Percentiles rank a stretch among this genome's conserved stretches.
Conservation (phyloP, 345 rosid genomes). For the Gossypium thurberi region DNA sequence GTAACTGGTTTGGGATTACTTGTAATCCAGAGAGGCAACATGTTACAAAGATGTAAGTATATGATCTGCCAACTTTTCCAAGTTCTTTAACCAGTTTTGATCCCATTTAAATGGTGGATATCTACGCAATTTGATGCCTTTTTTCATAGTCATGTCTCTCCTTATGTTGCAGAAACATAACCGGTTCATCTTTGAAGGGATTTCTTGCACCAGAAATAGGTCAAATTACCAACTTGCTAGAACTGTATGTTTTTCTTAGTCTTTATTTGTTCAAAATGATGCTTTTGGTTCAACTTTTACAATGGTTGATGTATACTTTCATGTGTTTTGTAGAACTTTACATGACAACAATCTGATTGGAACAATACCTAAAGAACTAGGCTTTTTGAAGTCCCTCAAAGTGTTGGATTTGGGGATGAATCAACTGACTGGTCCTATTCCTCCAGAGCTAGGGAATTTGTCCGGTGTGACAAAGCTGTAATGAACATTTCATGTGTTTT, state of each 20-base stretch:
- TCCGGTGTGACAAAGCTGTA: constrained; percentile 55
- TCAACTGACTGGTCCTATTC: constrained; percentile 73
- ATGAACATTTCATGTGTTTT: constrained; percentile 8
- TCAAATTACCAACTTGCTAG: constrained; percentile 59
- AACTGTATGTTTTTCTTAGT: constrained; percentile 45
- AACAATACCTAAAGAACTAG: constrained; percentile 80
- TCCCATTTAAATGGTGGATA: neutral
- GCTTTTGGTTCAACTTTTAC: neutral
- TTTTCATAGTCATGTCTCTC: constrained; percentile 11
- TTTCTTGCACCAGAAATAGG: constrained; percentile 81
- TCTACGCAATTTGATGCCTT: neutral
- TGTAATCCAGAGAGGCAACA: constrained; percentile 57
- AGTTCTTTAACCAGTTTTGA: constrained; percentile 7
- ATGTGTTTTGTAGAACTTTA: constrained; percentile 49
- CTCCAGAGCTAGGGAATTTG: constrained; percentile 71
- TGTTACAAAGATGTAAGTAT: constrained; percentile 72
- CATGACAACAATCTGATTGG: constrained; percentile 67
- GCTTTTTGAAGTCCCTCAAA: constrained; percentile 63
- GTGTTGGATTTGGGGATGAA: constrained; percentile 89
- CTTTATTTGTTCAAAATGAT: neutral
- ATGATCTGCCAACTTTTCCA: neutral
- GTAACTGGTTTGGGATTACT: constrained; percentile 69
- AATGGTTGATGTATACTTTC: constrained; percentile 11
- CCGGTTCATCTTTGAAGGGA: constrained; percentile 63
- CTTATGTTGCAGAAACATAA: constrained; percentile 60